A percentile compares a stretch with the other conserved stretches of the same genome.
Conservation (phyloP, 441 rosid genomes). For the Euphorbia celastroides region DNA sequence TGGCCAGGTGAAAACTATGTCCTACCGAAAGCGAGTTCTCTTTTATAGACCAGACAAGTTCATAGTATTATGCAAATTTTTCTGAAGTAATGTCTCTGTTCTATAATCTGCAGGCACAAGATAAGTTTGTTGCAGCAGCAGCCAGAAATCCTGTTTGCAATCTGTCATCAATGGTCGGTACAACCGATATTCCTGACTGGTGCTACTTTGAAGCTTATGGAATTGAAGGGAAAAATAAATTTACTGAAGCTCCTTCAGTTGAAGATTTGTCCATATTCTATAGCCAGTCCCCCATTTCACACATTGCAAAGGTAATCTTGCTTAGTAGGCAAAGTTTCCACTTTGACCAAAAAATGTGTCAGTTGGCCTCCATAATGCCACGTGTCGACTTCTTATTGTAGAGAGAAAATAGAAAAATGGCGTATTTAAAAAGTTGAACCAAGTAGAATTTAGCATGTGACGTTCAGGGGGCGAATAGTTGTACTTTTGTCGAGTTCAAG, state of each 20-base stretch:
- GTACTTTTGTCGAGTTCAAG: too few relatives aligned
- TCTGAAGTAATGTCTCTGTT: not conserved
- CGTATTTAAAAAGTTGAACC: too few relatives aligned
- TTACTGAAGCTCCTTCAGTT: conserved; percentile 64
- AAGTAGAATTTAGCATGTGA: too few relatives aligned
- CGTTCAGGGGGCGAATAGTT: too few relatives aligned
- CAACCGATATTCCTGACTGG: conserved; percentile 96
- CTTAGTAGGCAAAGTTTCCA: too few relatives aligned
- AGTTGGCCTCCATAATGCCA: too few relatives aligned
- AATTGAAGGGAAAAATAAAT: conserved; percentile 43
- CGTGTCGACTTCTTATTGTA: too few relatives aligned
- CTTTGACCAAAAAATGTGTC: too few relatives aligned
- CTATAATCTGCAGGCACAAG: conserved; percentile 53
- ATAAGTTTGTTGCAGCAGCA: conserved; percentile 82
- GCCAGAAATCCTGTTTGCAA: conserved; percentile 82
- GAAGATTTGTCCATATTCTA: conserved; percentile 60
- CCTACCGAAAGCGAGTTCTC: not conserved
- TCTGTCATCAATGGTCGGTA: conserved; percentile 70
- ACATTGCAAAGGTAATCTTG: conserved; percentile 86
- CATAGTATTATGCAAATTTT: not conserved
- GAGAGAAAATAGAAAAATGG: too few relatives aligned
- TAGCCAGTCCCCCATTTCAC: conserved; percentile 78
- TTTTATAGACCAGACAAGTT: not conserved
- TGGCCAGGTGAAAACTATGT: conserved; percentile 63
- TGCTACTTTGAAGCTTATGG: conserved; percentile 68